Evolutionary conservation across 768 basidiomycete genomes (phyloP), one percentile per base, ranked within the genome.

Genomic region (Neoboletus brunneissimus): DNA sequence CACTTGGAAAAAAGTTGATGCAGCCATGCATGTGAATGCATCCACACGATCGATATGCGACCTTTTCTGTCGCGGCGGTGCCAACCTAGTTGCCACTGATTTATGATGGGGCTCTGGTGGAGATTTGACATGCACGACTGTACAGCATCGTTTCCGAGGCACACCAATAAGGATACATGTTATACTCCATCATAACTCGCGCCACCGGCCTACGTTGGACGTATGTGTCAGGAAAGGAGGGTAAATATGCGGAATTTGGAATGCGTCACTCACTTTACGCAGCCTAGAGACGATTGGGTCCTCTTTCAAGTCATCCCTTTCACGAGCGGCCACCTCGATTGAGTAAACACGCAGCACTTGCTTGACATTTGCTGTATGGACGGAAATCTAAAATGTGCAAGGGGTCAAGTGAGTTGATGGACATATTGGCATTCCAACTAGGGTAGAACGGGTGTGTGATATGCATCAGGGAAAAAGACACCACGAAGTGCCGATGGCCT

Each of bases 301-400:
- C 80, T 95, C 89, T 62, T 85, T 87, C 57, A 98, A 73, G 73
- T 97, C 94, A 51, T 89, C 87, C 69, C 81, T 83, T 70, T 91
- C 87, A 51, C 82, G 80, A 35, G 94, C 94, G 15, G 91, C 80
- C 55, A 98, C 91, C 65, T 97, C 93, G 66, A 97, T 88, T 50
- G 91, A 91, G 75, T 80, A 94, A 56, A 76, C 82, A 59, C 85
- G 81, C 64, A 98, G 73, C 54, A 88, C 85, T 46, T 75, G 68
- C 77, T 97, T 96, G 73, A 97, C 92, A 75, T 93, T 87, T 61
- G 89, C 89, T 25, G 86, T 67, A 67, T 98, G 94, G 4, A 98
- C 94, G 56, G 94, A 96, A 67, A 96, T 89, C 93, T 95, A 64
- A 38, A 67, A 32, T 51, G 52, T 52, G 55, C 51, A 54, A 51